A percentile compares a stretch with the other conserved stretches of the same genome.
phyloP scores from a whole-genome alignment of 768 basidiomycete species.

The Favolaschia claudopus region DNA sequence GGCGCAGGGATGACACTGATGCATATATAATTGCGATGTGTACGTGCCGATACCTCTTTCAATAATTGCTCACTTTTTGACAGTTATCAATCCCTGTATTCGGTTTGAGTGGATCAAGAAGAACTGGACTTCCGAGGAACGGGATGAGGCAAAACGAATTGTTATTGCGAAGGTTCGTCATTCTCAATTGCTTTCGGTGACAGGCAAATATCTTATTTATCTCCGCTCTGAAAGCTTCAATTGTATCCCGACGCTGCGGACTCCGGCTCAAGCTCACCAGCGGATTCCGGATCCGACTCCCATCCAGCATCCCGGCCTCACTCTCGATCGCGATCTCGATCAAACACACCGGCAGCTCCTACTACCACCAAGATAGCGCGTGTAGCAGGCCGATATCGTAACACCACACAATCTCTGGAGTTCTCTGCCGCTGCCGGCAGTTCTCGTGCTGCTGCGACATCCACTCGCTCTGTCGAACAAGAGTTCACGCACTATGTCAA shows the following conservation, averaged over 20 bases:
- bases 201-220: too few species aligned
- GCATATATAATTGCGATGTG: too few species aligned
- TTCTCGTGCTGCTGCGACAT: too few species aligned
- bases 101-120: neutral
- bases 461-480: neutral
- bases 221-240: too few species aligned
- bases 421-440: neutral
- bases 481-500: constrained; percentile 2
- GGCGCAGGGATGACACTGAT: neutral
- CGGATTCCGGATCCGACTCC: too few species aligned
- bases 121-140: too few species aligned
- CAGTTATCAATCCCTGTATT: neutral
- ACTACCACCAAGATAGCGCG: neutral
- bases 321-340: neutral
- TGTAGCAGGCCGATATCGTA: neutral
- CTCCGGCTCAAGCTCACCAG: too few species aligned
- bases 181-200: too few species aligned
- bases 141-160: too few species aligned
- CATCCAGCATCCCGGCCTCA: too few species aligned
- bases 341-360: neutral
- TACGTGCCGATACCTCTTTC: neutral
- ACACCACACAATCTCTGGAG: neutral
- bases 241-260: too few species aligned
- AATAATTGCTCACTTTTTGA: neutral
- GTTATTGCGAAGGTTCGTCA: too few species aligned